A percentile compares a stretch with the other conserved stretches of the same genome.
Evolutionary conservation across 805 yeast species (phyloP).

Genomic region (Monosporozyma yasuniensis): DNA sequence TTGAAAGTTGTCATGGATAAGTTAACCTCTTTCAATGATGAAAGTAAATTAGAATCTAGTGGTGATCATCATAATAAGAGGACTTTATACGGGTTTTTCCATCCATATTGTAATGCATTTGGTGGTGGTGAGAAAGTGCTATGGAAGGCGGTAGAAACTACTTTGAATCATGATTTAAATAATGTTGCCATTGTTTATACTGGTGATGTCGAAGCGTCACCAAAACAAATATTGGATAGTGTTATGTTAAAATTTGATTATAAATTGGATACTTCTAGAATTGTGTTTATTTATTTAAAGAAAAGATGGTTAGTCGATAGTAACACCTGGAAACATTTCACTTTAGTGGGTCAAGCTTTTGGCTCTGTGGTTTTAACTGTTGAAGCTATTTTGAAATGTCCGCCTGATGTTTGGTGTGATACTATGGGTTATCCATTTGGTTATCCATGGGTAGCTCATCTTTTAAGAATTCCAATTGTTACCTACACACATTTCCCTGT

Average conservation of each 20-base stretch:
- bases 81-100: slow-evolving; percentile 75
- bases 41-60: background rate
- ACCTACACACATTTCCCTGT: slow-evolving; percentile 95
- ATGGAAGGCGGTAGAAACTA: slow-evolving; percentile 84
- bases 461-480: slow-evolving; percentile 60
- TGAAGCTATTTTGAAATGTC: slow-evolving; percentile 58
- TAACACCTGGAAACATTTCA: slow-evolving; percentile 64
- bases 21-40: background rate
- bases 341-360: slow-evolving; percentile 78
- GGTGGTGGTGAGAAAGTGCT: slow-evolving; percentile 98
- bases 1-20: background rate
- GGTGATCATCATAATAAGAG: slow-evolving; percentile 6
- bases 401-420: slow-evolving; percentile 89
- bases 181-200: slow-evolving; percentile 66
- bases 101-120: slow-evolving; percentile 91
- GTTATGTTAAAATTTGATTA: slow-evolving; percentile 52
- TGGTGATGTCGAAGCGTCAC: slow-evolving; percentile 47
- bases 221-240: slow-evolving; percentile 40
- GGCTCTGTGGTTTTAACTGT: slow-evolving; percentile 64
- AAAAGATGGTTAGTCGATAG: slow-evolving; percentile 58
- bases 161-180: slow-evolving; percentile 40
- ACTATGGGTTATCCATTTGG: slow-evolving; percentile 91
- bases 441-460: slow-evolving; percentile 53
- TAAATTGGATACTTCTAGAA: slow-evolving; percentile 39
- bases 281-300: slow-evolving; percentile 54